These are phyloP conservation scores for Ustilago esculenta DNA, from an alignment of 1,284 basidiomycete species.

Conservation along the genomic window DNA sequence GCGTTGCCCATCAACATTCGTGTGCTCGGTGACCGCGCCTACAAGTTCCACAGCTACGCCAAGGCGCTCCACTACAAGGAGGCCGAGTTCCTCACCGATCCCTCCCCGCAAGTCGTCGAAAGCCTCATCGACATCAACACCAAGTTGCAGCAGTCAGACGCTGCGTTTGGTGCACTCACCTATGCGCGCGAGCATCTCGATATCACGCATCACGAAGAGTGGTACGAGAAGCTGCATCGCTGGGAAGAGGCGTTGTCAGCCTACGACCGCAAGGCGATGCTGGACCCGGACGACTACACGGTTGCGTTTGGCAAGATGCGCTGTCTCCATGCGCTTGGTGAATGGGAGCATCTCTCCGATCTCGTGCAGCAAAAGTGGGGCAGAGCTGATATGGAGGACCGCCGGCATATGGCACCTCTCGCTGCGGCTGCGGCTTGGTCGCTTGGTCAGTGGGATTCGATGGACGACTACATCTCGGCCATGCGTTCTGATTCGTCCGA, in stretches of 20 bases:
- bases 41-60: constrained; percentile 93
- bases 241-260: constrained; percentile 94
- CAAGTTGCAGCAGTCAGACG: constrained; percentile 81
- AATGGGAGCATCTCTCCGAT: constrained; percentile 91
- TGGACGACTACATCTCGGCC: constrained; percentile 95
- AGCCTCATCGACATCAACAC: constrained; percentile 97
- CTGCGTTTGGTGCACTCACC: constrained; percentile 64
- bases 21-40: constrained; percentile 88
- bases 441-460: constrained; percentile 93
- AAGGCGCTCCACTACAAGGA: constrained; percentile 99
- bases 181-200: constrained; percentile 71
- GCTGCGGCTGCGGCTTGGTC: constrained; percentile 98
- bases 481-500: constrained; percentile 96
- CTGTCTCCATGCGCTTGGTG: constrained; percentile 94
- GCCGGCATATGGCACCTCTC: constrained; percentile 91
- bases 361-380: constrained; percentile 91
- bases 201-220: constrained; percentile 88
- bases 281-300: constrained; percentile 71
- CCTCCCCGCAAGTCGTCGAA: constrained; percentile 83
- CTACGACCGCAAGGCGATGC: constrained; percentile 82
- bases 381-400: constrained; percentile 82
- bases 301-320: constrained; percentile 89
- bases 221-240: constrained; percentile 95
- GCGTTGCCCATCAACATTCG: constrained; percentile 91
- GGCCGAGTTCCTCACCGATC: constrained; percentile 93